Percentiles rank a stretch among this genome's conserved stretches.
phyloP scores from a whole-genome alignment of 2,329 filamentous ascomycete genomes.

The Sporothrix schenckii region DNA sequence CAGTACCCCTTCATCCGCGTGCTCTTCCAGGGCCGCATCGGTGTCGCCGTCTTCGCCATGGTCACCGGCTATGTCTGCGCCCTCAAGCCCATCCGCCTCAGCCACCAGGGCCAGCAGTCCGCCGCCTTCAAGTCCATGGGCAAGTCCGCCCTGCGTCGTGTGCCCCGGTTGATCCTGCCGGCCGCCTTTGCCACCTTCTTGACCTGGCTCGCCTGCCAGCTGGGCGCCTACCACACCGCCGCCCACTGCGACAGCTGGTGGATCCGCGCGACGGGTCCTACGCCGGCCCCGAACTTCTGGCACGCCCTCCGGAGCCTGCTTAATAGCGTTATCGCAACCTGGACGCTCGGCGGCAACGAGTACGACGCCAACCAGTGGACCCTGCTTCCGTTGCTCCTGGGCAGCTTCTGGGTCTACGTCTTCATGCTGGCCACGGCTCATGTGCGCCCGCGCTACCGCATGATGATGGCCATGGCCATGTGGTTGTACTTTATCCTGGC shows the following conservation, averaged over 20 bases:
- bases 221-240: slow-evolving; percentile 60
- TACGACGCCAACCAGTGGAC: slow-evolving; percentile 65
- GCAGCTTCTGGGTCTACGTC: slow-evolving; percentile 58
- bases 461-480: slow-evolving; percentile 51
- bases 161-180: slow-evolving; percentile 61
- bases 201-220: slow-evolving; percentile 57
- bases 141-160: slow-evolving; percentile 60
- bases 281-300: slow-evolving; percentile 45
- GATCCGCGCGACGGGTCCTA: slow-evolving; percentile 56
- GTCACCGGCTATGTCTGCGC: slow-evolving; percentile 67
- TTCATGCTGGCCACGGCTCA: slow-evolving; percentile 56
- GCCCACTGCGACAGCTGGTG: slow-evolving; percentile 63
- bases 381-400: slow-evolving; percentile 57
- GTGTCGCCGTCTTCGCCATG: slow-evolving; percentile 68
- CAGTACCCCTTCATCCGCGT: slow-evolving; percentile 64
- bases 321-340: slow-evolving; percentile 53
- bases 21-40: slow-evolving; percentile 62
- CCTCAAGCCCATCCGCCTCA: slow-evolving; percentile 61
- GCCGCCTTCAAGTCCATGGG: slow-evolving; percentile 58
- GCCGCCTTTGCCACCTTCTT: slow-evolving; percentile 58
- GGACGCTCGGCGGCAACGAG: slow-evolving; percentile 53
- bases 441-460: slow-evolving; percentile 54
- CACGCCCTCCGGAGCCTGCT: slow-evolving; percentile 51
- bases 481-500: slow-evolving; percentile 55
- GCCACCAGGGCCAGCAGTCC: slow-evolving; percentile 56